Evolutionary conservation across 352 stramenopile species (phyloP).

Genomic region (Globisporangium emineosum): DNA sequence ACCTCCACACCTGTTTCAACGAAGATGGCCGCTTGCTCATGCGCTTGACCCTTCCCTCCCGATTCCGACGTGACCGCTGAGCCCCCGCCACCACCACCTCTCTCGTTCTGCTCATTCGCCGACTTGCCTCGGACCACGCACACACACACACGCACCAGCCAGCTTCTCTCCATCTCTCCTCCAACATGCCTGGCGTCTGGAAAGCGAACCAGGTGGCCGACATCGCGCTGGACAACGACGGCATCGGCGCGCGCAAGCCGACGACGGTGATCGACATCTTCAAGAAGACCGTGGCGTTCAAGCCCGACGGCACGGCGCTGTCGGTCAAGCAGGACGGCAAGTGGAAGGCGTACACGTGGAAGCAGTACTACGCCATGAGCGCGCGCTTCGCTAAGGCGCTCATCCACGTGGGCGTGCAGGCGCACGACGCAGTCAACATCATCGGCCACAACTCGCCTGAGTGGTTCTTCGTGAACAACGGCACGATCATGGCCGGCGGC

Average conservation of each 20-base stretch:
- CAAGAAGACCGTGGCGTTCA: conserved; percentile 28
- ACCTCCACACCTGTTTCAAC: conserved; percentile 1
- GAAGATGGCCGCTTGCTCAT: background rate
- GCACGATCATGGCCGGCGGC: conserved; percentile 73
- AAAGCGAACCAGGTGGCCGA: conserved; percentile 10
- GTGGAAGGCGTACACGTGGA: conserved; percentile 60
- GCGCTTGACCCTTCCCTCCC: background rate
- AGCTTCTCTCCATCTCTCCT: background rate
- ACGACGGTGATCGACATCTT: conserved; percentile 38
- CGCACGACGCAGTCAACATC: conserved; percentile 74
- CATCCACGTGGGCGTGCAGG: conserved; percentile 63
- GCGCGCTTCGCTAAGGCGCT: conserved; percentile 70
- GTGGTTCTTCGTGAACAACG: conserved; percentile 83
- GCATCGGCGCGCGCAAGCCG: conserved; percentile 29
- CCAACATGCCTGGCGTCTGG: conserved; percentile 12
- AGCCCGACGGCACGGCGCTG: conserved; percentile 30
- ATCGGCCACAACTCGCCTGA: conserved; percentile 85
- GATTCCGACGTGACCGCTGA: conserved; percentile 2
- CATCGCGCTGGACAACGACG: conserved; percentile 13
- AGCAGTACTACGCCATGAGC: conserved; percentile 74
- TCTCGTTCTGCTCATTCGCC: conserved; percentile 9
- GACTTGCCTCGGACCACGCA: conserved; percentile 12
- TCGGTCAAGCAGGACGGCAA: conserved; percentile 33
- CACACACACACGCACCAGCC: background rate
- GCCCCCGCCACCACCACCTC: background rate